Base-by-base conservation (phyloP, 345 rosid species). In the Kandelia obovata region DNA sequence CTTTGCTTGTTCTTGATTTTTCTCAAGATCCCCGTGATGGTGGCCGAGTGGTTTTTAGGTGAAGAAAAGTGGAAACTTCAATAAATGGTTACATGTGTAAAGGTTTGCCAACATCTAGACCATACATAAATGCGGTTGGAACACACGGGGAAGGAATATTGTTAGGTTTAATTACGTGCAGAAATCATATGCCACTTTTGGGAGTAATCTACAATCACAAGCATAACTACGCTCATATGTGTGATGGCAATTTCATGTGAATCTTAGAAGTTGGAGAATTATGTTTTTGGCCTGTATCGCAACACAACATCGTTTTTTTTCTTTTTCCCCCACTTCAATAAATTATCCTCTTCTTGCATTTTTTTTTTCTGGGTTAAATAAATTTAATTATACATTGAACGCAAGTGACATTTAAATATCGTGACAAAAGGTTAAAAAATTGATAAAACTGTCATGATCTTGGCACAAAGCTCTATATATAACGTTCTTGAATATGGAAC, bases 21-120 rank as follows among this genome's bases (percentile, higher is more conserved):
- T 71, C 74, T 31, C 83, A 69, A 62, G 81, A 78, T 30, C 35
- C 75, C 64, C 78, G 81, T 82, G 83, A 53, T 15, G 56, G 25
- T 19, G 56, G 25, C 59, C 5, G 58, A 51, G 71, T 34, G 32
- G 31, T 30, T 72, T 72, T 72, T 17, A 68, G 57, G 46, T 58
- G 39, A 49, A 67, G 20, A 67, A 71, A 66, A 63, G 62, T 27
- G 28, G 31, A 53, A 34, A 23, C 64, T 64, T 64, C 21, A 16
- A 64, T 71, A 67, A 30, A 72, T 73, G 70, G 74, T 75, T 72
- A 34, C 49, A n/a, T 31, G 61, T 26, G 11, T 43, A 46, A 43
- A 56, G 61, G 17, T 11, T 37, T 67, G 62, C 16, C 49, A 28
- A 30, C 31, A 20, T 8, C 9, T 25, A 27, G 7, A 26, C 58